Conservation (phyloP, 2,329 filamentous ascomycete genomes). For the Orbilia quercus region DNA sequence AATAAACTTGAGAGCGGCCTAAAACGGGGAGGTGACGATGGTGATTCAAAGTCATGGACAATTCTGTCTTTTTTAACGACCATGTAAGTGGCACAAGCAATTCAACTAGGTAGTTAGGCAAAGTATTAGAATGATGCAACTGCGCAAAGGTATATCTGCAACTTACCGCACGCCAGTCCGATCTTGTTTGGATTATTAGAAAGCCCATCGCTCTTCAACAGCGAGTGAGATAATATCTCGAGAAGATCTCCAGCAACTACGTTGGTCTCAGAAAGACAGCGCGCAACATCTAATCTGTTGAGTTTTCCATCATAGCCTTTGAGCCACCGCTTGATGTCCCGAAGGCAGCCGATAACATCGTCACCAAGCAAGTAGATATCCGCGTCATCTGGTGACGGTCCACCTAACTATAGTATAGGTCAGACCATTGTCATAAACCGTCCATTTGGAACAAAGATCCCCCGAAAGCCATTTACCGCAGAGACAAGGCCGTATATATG, state of each 20-base stretch:
- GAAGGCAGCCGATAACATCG: constrained; percentile 88
- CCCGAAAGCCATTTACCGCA: constrained; percentile 72
- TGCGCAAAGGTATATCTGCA: background rate
- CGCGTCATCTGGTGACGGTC: constrained; percentile 80
- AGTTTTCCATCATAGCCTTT: constrained; percentile 92
- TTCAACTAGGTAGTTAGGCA: constrained; percentile 75
- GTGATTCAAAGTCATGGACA: constrained; percentile 90
- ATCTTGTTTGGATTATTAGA: constrained; percentile 63
- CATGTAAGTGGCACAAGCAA: constrained; percentile 92
- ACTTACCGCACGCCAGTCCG: constrained; percentile 78
- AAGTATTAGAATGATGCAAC: background rate
- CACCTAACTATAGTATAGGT: constrained; percentile 76
- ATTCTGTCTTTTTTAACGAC: constrained; percentile 83
- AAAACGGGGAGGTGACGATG: constrained; percentile 90
- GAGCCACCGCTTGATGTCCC: constrained; percentile 94
- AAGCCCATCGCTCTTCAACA: constrained; percentile 68
- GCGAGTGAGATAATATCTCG: constrained; percentile 77
- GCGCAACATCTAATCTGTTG: constrained; percentile 92
- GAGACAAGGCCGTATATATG: constrained; percentile 94
- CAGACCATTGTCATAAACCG: constrained; percentile 17
- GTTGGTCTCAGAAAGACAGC: constrained; percentile 91
- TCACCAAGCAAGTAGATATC: constrained; percentile 89
- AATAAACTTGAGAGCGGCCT: constrained; percentile 84
- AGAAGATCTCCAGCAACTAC: constrained; percentile 89
- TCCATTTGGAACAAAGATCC: too few species aligned